A percentile compares a stretch with the other conserved stretches of the same genome.
These are phyloP conservation scores for Cytospora piceicola DNA, from an alignment of 2,329 filamentous ascomycete species.

Conservation along the genomic window DNA sequence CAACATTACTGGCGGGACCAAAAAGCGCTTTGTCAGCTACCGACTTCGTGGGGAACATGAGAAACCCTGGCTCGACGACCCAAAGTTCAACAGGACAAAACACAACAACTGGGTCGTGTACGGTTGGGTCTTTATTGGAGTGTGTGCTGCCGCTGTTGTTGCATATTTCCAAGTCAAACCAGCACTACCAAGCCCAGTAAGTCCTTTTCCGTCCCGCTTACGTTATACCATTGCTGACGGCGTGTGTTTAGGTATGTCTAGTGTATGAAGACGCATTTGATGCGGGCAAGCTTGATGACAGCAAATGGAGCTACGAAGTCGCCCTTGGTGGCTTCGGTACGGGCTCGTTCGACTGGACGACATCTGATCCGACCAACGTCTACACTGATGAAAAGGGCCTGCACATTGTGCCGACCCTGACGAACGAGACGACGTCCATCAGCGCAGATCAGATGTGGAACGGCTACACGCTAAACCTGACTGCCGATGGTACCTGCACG, in stretches of 20 bases:
- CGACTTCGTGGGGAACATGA: slow-evolving; percentile 42
- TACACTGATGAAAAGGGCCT: slow-evolving; percentile 54
- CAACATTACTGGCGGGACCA: slow-evolving; percentile 19
- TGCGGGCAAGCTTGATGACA: slow-evolving; percentile 19
- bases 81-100: slow-evolving; percentile 39
- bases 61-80: slow-evolving; percentile 45
- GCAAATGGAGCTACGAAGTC: slow-evolving; percentile 28
- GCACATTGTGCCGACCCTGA: slow-evolving; percentile 59
- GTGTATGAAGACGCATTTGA: slow-evolving; percentile 55
- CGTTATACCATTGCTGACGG: slow-evolving; percentile 8
- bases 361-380: slow-evolving; percentile 50
- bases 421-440: slow-evolving; percentile 45
- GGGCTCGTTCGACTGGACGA: slow-evolving; percentile 61
- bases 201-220: background rate
- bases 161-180: slow-evolving; percentile 39
- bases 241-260: slow-evolving; percentile 43
- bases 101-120: slow-evolving; percentile 44
- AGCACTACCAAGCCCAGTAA: slow-evolving; percentile 32
- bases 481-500: slow-evolving; percentile 48
- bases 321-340: slow-evolving; percentile 48
- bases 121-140: slow-evolving; percentile 40
- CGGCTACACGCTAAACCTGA: slow-evolving; percentile 51
- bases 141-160: slow-evolving; percentile 41
- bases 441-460: slow-evolving; percentile 44
- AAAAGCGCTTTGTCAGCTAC: slow-evolving; percentile 41